Conservation (phyloP, 1,284 basidiomycete genomes). For the Vanrija sp. region DNA sequence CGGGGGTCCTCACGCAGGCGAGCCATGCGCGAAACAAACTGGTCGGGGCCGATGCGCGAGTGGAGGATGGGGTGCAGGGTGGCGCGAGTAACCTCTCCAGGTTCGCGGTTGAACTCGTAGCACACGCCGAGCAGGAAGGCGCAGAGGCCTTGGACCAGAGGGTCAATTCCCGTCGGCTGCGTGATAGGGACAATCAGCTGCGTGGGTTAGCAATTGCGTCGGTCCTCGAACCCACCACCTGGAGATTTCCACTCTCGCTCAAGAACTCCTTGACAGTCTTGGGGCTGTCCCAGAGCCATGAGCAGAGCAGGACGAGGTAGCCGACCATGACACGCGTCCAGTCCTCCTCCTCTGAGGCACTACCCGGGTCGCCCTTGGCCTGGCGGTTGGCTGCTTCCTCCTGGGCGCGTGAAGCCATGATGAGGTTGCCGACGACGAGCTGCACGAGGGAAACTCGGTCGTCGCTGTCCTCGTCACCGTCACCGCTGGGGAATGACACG, state of each 20-base stretch:
- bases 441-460: constrained; percentile 55
- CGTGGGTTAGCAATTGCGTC: neutral
- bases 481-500: constrained; percentile 45
- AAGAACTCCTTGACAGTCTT: constrained; percentile 82
- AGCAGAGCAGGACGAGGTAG: constrained; percentile 75
- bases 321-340: constrained; percentile 88
- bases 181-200: constrained; percentile 92
- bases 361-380: constrained; percentile 31
- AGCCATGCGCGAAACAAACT: constrained; percentile 79
- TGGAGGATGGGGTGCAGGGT: constrained; percentile 82
- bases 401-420: constrained; percentile 59
- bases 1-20: constrained; percentile 84
- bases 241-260: constrained; percentile 78
- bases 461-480: constrained; percentile 50
- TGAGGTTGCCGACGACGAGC: constrained; percentile 58
- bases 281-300: constrained; percentile 98
- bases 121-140: constrained; percentile 88
- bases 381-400: constrained; percentile 48
- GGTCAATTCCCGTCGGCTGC: constrained; percentile 78
- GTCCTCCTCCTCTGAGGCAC: constrained; percentile 54
- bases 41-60: constrained; percentile 75
- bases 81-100: constrained; percentile 81
- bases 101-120: constrained; percentile 91
- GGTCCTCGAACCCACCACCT: constrained; percentile 62
- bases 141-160: constrained; percentile 82